These are phyloP conservation scores for Hypoxylon rubiginosum DNA, from an alignment of 2,329 filamentous ascomycete species.

Conservation along the genomic window DNA sequence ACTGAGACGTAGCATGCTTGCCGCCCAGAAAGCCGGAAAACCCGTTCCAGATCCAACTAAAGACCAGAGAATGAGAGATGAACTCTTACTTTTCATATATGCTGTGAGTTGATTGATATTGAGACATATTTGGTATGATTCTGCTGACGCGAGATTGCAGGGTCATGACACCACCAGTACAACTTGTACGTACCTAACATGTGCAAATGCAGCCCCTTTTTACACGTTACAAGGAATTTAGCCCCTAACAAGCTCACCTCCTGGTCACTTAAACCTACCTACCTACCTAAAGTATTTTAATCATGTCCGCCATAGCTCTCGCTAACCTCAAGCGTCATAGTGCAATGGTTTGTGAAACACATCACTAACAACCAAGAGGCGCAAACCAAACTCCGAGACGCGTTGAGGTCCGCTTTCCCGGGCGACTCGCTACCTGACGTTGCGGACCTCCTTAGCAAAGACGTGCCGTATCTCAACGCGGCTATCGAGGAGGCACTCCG, in stretches of 20 bases:
- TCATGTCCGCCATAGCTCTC: not conserved
- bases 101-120: constrained; percentile 26
- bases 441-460: constrained; percentile 49
- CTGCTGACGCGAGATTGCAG: constrained; percentile 44
- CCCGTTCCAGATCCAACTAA: constrained; percentile 44
- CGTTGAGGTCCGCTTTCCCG: constrained; percentile 48
- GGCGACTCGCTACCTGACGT: constrained; percentile 48
- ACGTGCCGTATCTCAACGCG: constrained; percentile 59
- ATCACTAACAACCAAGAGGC: constrained; percentile 52
- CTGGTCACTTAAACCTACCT: too few species aligned
- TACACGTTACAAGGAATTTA: not conserved
- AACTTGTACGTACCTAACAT: constrained; percentile 47
- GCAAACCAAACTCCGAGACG: constrained; percentile 54
- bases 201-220: not conserved
- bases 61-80: constrained; percentile 48
- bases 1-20: constrained; percentile 51
- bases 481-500: constrained; percentile 58
- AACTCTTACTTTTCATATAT: constrained; percentile 44
- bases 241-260: too few species aligned
- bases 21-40: constrained; percentile 52
- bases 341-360: constrained; percentile 58
- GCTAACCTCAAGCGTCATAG: constrained; percentile 55
- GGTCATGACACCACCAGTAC: constrained; percentile 63
- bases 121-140: constrained; percentile 52
- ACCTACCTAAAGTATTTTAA: too few species aligned